Base-by-base conservation (phyloP, 495 filamentous ascomycete species). In the Evansstolkia leycettana region DNA sequence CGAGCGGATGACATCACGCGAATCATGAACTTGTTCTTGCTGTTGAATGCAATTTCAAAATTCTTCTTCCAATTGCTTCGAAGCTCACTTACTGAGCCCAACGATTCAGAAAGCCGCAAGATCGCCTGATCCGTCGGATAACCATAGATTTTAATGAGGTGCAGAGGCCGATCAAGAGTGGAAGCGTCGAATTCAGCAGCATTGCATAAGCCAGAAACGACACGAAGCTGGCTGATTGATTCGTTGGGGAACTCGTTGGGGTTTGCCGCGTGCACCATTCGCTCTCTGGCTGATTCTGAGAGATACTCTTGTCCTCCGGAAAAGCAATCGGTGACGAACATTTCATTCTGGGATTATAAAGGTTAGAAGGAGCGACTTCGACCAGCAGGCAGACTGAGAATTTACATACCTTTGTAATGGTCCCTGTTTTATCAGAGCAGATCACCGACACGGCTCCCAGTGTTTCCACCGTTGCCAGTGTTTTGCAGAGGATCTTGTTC, bases 11-110 rank as follows among this genome's bases (percentile, higher is more conserved):
- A 26, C 24, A 26, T 26, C 7, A 26, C 24, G 24, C 24, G 24
- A 33, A 82, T 64, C 76, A 82, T 82, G 52, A 71, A 84, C 48
- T 83, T 85, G 50, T 81, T 82, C 57, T 80, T 80, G 53, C 70
- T 75, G 48, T 82, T 82, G 53, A 85, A 84, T 1, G 70, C 69
- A 2, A 83, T 45, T 36, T 77, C 69, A 46, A 69, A 82, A 7
- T 64, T 58, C 29, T 65, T 73, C 25, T 65, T 63, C 70, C 73
- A 78, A 15, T 54, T 45, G 10, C 63, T 45, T 9, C 66, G 60
- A 4, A 76, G 46, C 12, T 71, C 57, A 3, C 14, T 18, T 1
- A 46, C 45, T 0, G 71, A 49, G 0, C 64, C 47, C 3, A 80
- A 54, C 6, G 52, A 51, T 46, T 82, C 75, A 0, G 77, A 69